Evolutionary conservation across 768 basidiomycete genomes (phyloP).

Genomic region (Boletus patriciae): DNA sequence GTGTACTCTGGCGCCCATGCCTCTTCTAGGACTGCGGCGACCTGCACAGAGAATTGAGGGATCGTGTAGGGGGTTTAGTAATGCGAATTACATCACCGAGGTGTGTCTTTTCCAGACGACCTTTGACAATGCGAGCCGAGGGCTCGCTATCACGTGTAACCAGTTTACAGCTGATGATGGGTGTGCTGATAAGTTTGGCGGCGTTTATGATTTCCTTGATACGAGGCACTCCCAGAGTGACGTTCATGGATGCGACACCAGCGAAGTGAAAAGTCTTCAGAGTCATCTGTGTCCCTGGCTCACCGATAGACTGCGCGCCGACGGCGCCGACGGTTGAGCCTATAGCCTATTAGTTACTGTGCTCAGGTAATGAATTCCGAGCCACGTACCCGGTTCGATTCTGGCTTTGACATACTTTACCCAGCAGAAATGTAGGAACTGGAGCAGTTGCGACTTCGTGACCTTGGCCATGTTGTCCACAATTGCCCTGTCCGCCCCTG

Average conservation of each 20-base stretch:
- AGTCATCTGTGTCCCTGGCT: constrained; percentile 99
- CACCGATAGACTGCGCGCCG: constrained; percentile 98
- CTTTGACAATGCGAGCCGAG: constrained; percentile 98
- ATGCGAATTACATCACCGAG: constrained; percentile 75
- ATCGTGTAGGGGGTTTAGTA: background rate
- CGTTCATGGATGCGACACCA: constrained; percentile 99
- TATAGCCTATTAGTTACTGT: constrained; percentile 24
- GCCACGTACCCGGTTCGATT: constrained; percentile 80
- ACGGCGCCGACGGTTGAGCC: constrained; percentile 98
- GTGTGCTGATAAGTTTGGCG: constrained; percentile 95
- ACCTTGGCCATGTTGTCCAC: constrained; percentile 93
- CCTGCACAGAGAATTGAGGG: constrained; percentile 42
- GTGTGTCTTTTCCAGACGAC: constrained; percentile 90
- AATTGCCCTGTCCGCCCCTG: constrained; percentile 66
- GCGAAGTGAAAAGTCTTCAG: constrained; percentile 99
- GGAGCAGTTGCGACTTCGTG: constrained; percentile 72
- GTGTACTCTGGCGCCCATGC: constrained; percentile 93
- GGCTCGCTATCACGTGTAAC: constrained; percentile 82
- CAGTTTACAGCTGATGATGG: constrained; percentile 96
- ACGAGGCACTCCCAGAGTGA: constrained; percentile 98
- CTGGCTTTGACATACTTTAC: constrained; percentile 92
- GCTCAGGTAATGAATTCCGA: background rate
- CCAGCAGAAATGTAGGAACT: constrained; percentile 87
- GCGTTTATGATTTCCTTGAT: constrained; percentile 99
- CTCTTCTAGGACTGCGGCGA: constrained; percentile 91